Evolutionary conservation across 2,329 filamentous ascomycete genomes (phyloP).

Genomic region (Alternaria atra): DNA sequence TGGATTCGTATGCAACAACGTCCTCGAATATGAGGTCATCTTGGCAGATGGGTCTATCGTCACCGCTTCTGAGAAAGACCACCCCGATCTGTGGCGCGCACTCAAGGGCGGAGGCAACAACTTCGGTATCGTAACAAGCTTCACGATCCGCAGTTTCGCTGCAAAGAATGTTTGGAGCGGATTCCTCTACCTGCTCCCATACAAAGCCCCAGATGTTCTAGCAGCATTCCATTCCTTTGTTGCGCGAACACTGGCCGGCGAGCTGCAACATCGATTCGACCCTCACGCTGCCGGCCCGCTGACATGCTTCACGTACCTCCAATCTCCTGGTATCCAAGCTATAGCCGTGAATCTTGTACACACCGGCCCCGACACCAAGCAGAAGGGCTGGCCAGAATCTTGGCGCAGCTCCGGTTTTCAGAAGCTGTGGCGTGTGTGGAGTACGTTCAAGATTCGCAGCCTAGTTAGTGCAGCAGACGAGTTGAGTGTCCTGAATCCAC

Average conservation of each 20-base stretch:
- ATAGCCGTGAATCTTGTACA: constrained; percentile 57
- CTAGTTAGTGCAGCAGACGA: constrained; percentile 48
- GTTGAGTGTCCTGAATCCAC: constrained; percentile 31
- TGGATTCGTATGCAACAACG: constrained; percentile 47
- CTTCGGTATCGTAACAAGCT: constrained; percentile 49
- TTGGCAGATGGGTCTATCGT: constrained; percentile 47
- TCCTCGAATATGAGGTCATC: constrained; percentile 47
- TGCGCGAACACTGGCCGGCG: constrained; percentile 9
- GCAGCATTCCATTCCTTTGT: constrained; percentile 19
- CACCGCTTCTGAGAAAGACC: constrained; percentile 36
- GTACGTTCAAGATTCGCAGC: constrained; percentile 43
- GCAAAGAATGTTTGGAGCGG: constrained; percentile 48
- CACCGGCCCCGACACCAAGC: constrained; percentile 34
- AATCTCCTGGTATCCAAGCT: constrained; percentile 64
- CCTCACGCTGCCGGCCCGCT: constrained; percentile 60
- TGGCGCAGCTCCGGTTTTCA: constrained; percentile 45
- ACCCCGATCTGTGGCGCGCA: constrained; percentile 42
- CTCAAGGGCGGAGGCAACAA: constrained; percentile 51
- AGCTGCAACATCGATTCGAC: constrained; percentile 25
- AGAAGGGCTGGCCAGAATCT: constrained; percentile 40
- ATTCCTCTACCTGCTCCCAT: constrained; percentile 26
- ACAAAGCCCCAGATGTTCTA: constrained; percentile 19
- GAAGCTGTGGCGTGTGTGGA: constrained; percentile 48
- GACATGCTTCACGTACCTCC: constrained; percentile 65
- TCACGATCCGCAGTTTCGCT: constrained; percentile 29